These are phyloP conservation scores for Corchorus capsularis DNA, from an alignment of 345 rosid species.

Conservation along the genomic window DNA sequence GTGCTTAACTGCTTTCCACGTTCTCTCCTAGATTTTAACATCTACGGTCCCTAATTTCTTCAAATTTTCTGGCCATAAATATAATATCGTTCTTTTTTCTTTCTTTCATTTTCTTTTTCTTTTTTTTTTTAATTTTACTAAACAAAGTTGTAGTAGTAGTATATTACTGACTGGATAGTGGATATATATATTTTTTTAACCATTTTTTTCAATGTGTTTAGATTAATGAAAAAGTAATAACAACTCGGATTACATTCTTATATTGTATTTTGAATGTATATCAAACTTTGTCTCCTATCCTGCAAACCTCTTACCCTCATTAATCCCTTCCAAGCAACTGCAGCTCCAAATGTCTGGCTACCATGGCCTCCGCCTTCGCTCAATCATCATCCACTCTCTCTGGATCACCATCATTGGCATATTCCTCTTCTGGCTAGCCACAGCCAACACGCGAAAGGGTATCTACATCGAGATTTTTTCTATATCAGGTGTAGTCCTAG, in stretches of 20 bases:
- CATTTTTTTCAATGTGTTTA: no score
- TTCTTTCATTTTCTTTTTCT: no score
- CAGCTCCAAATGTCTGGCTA: slow-evolving; percentile 7
- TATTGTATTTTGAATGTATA: background rate
- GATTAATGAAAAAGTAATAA: background rate
- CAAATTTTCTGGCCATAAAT: no score
- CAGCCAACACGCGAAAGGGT: slow-evolving; percentile 25
- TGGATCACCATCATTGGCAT: slow-evolving; percentile 26
- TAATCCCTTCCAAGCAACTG: background rate
- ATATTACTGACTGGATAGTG: no score
- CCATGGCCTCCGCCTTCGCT: slow-evolving; percentile 4
- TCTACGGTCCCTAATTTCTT: no score
- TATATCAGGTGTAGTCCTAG: slow-evolving; percentile 19
- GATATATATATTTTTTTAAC: no score
- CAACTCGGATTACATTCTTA: background rate
- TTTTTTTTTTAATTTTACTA: no score
- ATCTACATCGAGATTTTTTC: slow-evolving; percentile 11
- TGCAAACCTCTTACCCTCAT: background rate
- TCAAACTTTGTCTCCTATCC: background rate
- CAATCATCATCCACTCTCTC: slow-evolving; percentile 26
- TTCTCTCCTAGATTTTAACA: no score
- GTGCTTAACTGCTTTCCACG: background rate
- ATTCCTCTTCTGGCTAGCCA: slow-evolving; percentile 26
- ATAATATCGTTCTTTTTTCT: no score
- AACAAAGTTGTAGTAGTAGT: no score